Evolutionary conservation across 1,284 basidiomycete genomes (phyloP), one percentile per base, ranked within the genome.

Genomic region (Tremellales sp.): DNA sequence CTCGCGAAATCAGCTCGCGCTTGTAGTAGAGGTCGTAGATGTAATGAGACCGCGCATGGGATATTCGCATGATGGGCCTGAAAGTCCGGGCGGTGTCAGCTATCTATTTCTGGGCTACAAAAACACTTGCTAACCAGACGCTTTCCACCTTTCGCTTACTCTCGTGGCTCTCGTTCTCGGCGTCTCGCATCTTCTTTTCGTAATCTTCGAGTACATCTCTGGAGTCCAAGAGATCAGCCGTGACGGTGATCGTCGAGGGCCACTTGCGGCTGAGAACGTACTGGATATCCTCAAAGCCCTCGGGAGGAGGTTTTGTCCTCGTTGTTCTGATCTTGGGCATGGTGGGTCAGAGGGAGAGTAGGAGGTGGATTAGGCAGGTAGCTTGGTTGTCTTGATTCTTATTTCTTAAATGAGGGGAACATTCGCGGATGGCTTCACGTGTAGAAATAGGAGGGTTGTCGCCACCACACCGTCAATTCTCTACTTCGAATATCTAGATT

Each of bases 21-120:
- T 97, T 97, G 78, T 98, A 97, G 76, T 95, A 98, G 48, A 98
- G 79, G 73, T 98, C 95, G 71, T 97, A 98, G 56, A 99, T 91
- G 75, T 98, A 98, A 54, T 92, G 79, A 43, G 89, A 93, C 40
- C 94, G 84, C 9, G 91, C 87, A 72, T 98, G 94, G 12, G 88
- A 86, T 70, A 98, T 91, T 37, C 91, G 84, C 89, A 98, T 97
- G 59, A 98, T 97, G 37, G 94, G 92, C 71, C 71, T 72, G 53
- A 16, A 9, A 4, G 4, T 16, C 14, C 28, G 35, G 24, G 27
- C 16, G 32, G 19, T 22, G 8, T 12, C 10, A 27, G 29, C 29
- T 12, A 33, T 22, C 28, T 26, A 14, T 13, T 14, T 16, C 12
- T 12, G 8, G 14, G 25, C n/a, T 8, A 19, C 19, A 37, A 29